Percentiles rank a stretch among this genome's conserved stretches.
Conservation (phyloP, 1,139 yeast genomes). For the Blastobotrys arbuscula region DNA sequence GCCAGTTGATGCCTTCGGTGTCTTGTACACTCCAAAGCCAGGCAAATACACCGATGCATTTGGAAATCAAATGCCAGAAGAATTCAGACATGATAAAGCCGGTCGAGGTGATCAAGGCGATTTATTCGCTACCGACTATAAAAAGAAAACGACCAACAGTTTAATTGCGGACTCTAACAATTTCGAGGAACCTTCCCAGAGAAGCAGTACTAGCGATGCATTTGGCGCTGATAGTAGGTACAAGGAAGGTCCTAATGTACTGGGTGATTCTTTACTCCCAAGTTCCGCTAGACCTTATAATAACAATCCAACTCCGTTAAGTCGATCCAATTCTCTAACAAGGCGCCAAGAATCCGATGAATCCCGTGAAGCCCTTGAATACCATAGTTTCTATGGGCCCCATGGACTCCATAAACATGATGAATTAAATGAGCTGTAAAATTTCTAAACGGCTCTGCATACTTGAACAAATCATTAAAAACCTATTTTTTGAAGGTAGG, state of each 20-base stretch:
- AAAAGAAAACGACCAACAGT: not conserved
- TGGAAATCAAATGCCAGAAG: not conserved
- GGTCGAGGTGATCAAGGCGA: conserved; percentile 3
- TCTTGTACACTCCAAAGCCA: not conserved
- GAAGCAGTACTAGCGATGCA: not conserved
- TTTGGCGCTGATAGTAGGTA: not conserved
- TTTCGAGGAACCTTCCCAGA: not conserved
- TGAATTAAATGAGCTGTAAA: not conserved
- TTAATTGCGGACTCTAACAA: not conserved
- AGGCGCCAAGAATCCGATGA: not conserved
- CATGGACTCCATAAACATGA: not conserved
- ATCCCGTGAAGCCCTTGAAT: not conserved
- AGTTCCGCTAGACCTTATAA: not conserved
- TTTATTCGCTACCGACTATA: not conserved
- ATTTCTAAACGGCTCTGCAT: no score
- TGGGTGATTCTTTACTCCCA: not conserved
- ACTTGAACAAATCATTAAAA: not conserved
- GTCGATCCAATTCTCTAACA: not conserved
- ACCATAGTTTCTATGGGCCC: not conserved
- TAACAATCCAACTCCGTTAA: not conserved
- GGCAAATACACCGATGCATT: not conserved
- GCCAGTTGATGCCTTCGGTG: conserved; percentile 1
- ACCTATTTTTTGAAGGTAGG: not conserved
- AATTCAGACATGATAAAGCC: not conserved
- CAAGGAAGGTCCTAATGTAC: not conserved